Evolutionary conservation across 495 filamentous ascomycete species (phyloP), one percentile per base, ranked within the genome.

Genomic region (Podospora comata): DNA sequence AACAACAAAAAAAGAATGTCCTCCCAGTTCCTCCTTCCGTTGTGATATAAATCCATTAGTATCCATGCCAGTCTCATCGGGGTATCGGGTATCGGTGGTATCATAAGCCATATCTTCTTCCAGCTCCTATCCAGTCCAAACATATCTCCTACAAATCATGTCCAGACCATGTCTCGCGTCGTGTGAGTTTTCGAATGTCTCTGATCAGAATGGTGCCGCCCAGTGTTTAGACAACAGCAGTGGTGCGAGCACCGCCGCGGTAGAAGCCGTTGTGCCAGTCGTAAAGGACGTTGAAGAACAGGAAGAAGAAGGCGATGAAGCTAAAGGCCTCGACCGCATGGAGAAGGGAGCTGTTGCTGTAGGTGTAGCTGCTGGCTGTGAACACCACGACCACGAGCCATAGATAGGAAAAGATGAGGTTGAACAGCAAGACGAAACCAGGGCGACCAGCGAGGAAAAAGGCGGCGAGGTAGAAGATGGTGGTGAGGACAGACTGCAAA

Each of bases 301-400:
- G 78, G 69, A 81, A 80, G 72, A 86, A 81, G 76, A 88, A 89
- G 26, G 85, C 83, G 34, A 89, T 77, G 75, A 88, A 89, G 71
- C 83, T 85, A 67, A 89, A 89, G 0, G 87, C 78, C 73, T 88
- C 85, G 65, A 84, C 82, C 32, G 85, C 82, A 62, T 82, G 79
- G 71, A 82, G 83, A 48, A 79, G 74, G 62, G 65, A 68, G 75
- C 81, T 80, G 69, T 72, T 64, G 39, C 76, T 70, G 67, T 74
- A 70, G 71, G 79, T 84, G 75, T 84, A 89, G 73, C 85, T 82
- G 73, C 84, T 78, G 44, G 86, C 84, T 7, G 85, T 74, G 68
- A 88, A 88, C 66, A 86, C 84, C 68, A 89, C 87, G 16, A 83
- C 78, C 15, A 86, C 88, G 65, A 89, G 79, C 87, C 87, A 89